Base-by-base conservation (phyloP, 169 alveolate genomes). In the Plasmodium knowlesi region DNA sequence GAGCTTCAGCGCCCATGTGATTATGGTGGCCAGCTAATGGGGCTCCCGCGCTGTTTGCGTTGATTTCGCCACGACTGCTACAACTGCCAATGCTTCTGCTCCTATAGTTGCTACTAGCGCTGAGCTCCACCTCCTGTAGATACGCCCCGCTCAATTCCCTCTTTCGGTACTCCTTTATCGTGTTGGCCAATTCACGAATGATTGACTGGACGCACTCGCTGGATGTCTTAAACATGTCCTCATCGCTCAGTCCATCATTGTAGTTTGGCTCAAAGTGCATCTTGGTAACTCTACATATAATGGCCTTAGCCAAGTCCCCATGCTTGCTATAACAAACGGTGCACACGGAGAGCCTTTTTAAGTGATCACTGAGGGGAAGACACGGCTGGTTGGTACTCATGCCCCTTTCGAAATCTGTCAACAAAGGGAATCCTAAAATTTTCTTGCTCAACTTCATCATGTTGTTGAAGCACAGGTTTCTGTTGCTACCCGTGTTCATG, bases 221-320 rank as follows among this genome's bases (percentile, higher is more conserved):
- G 5, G 95, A 81, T 6, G 84, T 39, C 61, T 91, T 91, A 81
- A 71, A 82, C 70, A 91, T 30, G 54, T 91, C 92, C 30, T 82
- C 92, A 2, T 91, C 92, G 43, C 84, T 53, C 57, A 91, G 19
- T 8, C 84, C 80, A 28, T 91, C 92, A 82, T 91, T 82, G 76
- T 82, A 81, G 32, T 91, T 91, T n/a, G 95, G 12, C 54, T 91
- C 86, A 54, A 91, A 91, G 57, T 91, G 95, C 92, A 82, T 43
- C 61, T 91, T 91, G 34, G 95, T 91, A 16, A 91, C 82, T 82
- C 95, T 81, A 53, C 95, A 91, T 25, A 91, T 91, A 32, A 91
- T 57, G 50, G 95, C 91, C 28, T 91, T 80, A 39, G 95, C 92
- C 41, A 91, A 82, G 83, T 91, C 92, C 9, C 72, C 54, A 82